Evolutionary conservation across 768 basidiomycete genomes (phyloP), one percentile per base, ranked within the genome.

Genomic region (Cystofilobasidium ferigula): DNA sequence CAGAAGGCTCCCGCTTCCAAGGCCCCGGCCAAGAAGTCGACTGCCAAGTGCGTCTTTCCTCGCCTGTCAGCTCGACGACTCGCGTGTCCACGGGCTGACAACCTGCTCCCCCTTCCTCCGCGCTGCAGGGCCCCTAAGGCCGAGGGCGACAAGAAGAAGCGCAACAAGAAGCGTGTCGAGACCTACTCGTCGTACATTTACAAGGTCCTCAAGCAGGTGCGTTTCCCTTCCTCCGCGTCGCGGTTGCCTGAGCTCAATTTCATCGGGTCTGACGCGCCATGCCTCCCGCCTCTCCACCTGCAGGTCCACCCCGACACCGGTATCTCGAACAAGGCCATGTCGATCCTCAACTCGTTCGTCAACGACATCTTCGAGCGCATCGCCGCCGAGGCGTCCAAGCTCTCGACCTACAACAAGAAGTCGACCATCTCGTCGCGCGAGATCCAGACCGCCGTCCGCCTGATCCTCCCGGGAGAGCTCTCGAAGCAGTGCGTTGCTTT

Each of bases 391-490:
- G 89, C 89, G 43, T 89, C 89, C 63, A 90, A 94, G 81, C 87
- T 98, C 71, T 93, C 94, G 43, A 82, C 89, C 2, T 97, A 97
- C 81, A 95, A 93, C 71, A 94, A 95, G 82, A 94, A 94, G 79
- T 95, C 94, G 9, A 98, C 93, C 40, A 97, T 98, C 76, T 95
- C 94, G 48, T 95, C 92, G 59, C 90, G 93, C 69, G 93, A 98
- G 79, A 97, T 97, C 71, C 93, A 98, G 78, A 98, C 93, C 40
- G 84, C 92, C 48, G 95, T 98, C 62, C 88, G 94, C 69, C 84
- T 97, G 62, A 95, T 99, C 77, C 86, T 99, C 30, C 94, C 94
- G 71, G 91, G 90, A 76, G 91, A 94, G 79, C 85, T 94, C 61
- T 87, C 89, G 73, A 93, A 93, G 64, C 60, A 61, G 30, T 62